Base-by-base conservation (phyloP, 495 filamentous ascomycete genomes). In the Aspergillus leporis region DNA sequence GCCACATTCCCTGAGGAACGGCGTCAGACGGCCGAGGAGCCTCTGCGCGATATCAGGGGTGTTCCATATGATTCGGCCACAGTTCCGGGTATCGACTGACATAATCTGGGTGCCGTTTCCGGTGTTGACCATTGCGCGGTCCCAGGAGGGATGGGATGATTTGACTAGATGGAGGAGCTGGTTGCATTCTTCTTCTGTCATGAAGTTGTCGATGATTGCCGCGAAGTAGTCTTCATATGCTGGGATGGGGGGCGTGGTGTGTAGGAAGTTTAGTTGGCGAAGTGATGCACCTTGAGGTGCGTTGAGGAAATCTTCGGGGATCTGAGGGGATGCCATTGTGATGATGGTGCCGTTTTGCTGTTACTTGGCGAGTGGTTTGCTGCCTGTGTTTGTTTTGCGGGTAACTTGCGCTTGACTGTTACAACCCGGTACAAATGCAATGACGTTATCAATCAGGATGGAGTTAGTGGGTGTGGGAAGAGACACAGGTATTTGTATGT, bases 1-100 rank as follows among this genome's bases (percentile, higher is more conserved):
- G 4, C 67, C 70, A 3, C 67, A 65, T 40, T 79, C 73, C 6
- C 67, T 64, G 21, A 86, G 61, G 48, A 81, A 77, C 5, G 80
- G 80, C 53, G 69, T 64, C 23, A 86, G 61, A 14, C 91, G 76
- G 25, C 70, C 73, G 75, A 87, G 87, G 0, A 95, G 62, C 40
- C 81, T 81, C n/a, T 81, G 76, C 0, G 84, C 85, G 8, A 93
- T 57, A 4, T 85, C 85, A 25, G 73, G 71, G 0, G 79, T 70
- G 62, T 93, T 90, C 78, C 83, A 88, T 58, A 95, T 87, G 59
- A 93, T 90, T 2, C 91, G 82, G n/a, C 87, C 85, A 66, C 87
- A 86, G 60, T 90, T 88, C 32, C 91, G 81, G 28, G 80, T 81
- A 23, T 84, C 78, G 14, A 78, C 70, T 0, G 73, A 73, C 41